phyloP scores from a whole-genome alignment of 129 eudicot species.

The Apium graveolens region DNA sequence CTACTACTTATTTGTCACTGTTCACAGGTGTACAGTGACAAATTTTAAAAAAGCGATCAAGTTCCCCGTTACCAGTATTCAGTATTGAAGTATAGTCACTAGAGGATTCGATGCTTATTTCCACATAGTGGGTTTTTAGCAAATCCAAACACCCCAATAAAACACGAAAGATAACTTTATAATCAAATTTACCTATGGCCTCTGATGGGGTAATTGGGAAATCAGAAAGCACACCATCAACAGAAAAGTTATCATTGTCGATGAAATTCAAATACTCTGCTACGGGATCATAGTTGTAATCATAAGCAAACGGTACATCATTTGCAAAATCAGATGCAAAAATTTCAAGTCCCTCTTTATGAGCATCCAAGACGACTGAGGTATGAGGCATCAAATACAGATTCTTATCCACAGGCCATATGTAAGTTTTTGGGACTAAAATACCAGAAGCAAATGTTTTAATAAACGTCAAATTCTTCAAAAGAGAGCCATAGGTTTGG shows the following conservation, averaged over 20 bases:
- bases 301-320: conserved; percentile 53
- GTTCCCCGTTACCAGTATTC: not conserved
- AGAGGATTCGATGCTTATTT: not conserved
- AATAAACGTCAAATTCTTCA: conserved; percentile 56
- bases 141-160: not conserved
- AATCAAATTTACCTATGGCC: conserved; percentile 45
- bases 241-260: conserved; percentile 75
- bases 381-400: conserved; percentile 50
- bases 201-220: conserved; percentile 75
- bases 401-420: conserved; percentile 52
- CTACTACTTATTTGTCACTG: not conserved
- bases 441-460: conserved; percentile 74
- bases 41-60: not conserved
- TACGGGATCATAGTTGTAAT: conserved; percentile 80
- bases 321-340: conserved; percentile 59
- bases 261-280: conserved; percentile 59
- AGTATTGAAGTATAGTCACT: not conserved
- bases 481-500: conserved; percentile 66
- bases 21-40: not conserved
- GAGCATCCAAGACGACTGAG: conserved; percentile 78
- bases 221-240: conserved; percentile 94
- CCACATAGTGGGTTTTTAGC: not conserved
- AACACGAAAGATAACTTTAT: not conserved
- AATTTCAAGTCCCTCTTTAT: conserved; percentile 53
- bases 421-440: conserved; percentile 72